Evolutionary conservation across 306 rosid species (phyloP), one percentile per base, ranked within the genome.

Genomic region (Pyrus bretschneideri): DNA sequence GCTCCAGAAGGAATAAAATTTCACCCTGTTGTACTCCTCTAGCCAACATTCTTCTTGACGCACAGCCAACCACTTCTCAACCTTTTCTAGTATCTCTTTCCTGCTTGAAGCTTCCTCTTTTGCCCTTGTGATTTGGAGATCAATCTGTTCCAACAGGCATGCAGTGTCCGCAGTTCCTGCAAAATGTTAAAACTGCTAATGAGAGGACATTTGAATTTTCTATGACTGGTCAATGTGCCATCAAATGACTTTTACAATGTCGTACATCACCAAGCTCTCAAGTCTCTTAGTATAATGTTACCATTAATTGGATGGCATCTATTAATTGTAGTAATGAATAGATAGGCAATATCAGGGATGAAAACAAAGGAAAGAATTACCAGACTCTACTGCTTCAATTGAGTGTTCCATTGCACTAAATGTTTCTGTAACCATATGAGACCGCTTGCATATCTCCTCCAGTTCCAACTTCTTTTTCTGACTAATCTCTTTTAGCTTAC

Each of bases 21-120:
- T 68, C 74, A 93, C 96, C 91, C 87, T 86, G 70, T 89, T 89
- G 83, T 93, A 91, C 76, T 91, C 96, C 87, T 93, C 95, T n/a
- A 91, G 87, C 96, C 98, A 91, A 81, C 84, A 82, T 82, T 93
- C 98, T 79, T 93, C 98, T 79, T 88, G 88, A 74, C 86, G 76
- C 19, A 93, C 93, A 73, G 72, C 81, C 70, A 91, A 57, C 96
- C 96, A 91, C 80, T 91, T 91, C 74, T 93, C 93, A 80, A 91
- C 81, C 83, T 83, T 91, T 60, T 87, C 93, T n/a, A 93, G 91
- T 59, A 93, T 83, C 79, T 89, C 96, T 76, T 82, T 93, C 84
- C 96, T 84, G 83, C 86, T 58, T 64, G 84, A 83, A 52, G 94
- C 88, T 83, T 89, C 91, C 64, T 80, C 95, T 84, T 84, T 89